Base-by-base conservation (phyloP, 2,329 filamentous ascomycete genomes). In the Fusarium staphyleae region DNA sequence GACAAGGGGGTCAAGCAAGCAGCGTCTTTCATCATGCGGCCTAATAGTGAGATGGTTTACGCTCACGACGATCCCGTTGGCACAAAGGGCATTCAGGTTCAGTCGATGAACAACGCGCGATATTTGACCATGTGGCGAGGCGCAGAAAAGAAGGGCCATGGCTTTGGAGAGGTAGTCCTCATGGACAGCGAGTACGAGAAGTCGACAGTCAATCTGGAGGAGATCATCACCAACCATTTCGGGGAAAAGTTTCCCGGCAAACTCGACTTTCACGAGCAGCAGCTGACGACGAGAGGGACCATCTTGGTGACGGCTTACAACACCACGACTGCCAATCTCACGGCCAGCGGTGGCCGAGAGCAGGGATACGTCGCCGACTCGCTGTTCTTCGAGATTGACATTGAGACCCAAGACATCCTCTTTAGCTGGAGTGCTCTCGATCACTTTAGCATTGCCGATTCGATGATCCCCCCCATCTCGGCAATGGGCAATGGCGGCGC, bases 361-460 rank as follows among this genome's bases (percentile, higher is more conserved):
- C 19, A 54, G 0, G 66, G 60, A 0, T 67, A 41, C 12, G 46
- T 70, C 2, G 16, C 44, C 0, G 74, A 78, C 53, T 68, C 66
- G 15, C 50, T 75, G 28, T 70, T 78, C 47, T 76, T 72, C 48
- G 76, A 78, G 52, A 66, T 79, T n/a, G 74, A 78, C 35, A 63
- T 76, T 8, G 64, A 68, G 28, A 77, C 74, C 0, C 67, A 69
- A 19, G 63, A 76, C 18, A 58, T 78, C 2, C 48, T 78, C 1
- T 78, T 74, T 47, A 62, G 52, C 5, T 79, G 77, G 77, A 75
- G 71, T 29, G 67, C 74, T 3, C 55, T 77, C 0, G 71, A 72
- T 1, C 73, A 77, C 34, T 56, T 68, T 26, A 49, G 49, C 7
- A 22, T 57, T 0, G 30, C 60, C 7, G 43, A 62, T 3, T 65